Conservation (phyloP, 306 rosid genomes). For the Vigna mungo region DNA sequence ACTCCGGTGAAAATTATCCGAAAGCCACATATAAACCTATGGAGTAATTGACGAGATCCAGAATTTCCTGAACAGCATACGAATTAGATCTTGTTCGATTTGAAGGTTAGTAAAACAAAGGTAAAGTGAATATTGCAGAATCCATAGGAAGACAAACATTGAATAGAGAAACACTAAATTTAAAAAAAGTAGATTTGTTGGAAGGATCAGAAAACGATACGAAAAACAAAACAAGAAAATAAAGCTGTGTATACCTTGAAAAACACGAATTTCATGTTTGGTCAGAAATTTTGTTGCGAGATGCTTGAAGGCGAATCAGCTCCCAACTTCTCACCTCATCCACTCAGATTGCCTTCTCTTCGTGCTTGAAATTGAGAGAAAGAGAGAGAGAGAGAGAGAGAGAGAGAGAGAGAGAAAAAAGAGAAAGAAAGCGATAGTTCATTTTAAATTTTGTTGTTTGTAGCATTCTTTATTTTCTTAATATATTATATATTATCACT, state of each 20-base stretch:
- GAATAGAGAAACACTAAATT: neutral
- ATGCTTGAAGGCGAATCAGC: slow-evolving; percentile 21
- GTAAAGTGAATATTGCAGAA: neutral
- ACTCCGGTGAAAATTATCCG: neutral
- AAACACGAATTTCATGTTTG: slow-evolving; percentile 12
- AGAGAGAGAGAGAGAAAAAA: neutral
- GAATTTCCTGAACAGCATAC: slow-evolving; percentile 11
- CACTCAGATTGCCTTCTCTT: neutral
- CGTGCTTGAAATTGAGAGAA: neutral
- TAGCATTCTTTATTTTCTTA: too few species aligned
- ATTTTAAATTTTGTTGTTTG: too few species aligned
- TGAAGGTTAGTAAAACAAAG: neutral
- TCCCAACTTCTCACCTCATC: neutral
- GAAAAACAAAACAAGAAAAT: neutral
- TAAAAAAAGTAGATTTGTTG: neutral
- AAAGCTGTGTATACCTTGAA: neutral
- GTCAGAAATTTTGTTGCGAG: neutral
- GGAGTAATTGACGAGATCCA: neutral
- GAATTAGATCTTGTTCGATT: slow-evolving; percentile 28
- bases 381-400: slow-evolving; percentile 7
- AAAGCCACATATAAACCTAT: neutral
- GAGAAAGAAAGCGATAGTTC: slow-evolving; percentile 28
- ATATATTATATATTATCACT: too few species aligned
- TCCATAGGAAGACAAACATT: slow-evolving; percentile 1
- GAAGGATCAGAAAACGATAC: neutral